Evolutionary conservation across 2,329 filamentous ascomycete genomes (phyloP).

Genomic region (Trichoderma sp.): DNA sequence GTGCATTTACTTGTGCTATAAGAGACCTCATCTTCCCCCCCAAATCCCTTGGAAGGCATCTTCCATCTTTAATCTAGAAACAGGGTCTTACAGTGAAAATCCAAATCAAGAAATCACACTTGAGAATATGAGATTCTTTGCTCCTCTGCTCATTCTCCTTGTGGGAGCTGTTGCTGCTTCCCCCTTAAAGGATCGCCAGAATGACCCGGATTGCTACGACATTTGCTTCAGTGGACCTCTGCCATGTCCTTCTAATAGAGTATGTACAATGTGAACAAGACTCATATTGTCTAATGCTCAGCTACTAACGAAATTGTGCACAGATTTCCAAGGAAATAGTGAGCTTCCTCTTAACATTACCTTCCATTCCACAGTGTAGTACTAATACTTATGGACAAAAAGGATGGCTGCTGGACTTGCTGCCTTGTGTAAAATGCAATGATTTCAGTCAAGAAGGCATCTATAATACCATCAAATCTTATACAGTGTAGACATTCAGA

Average conservation of each 20-base stretch:
- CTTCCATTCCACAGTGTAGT: background rate
- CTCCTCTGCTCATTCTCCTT: background rate
- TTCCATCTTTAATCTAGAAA: background rate
- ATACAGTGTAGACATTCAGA: background rate
- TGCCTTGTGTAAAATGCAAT: background rate
- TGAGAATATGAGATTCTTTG: background rate
- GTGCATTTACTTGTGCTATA: background rate
- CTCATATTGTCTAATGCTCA: background rate
- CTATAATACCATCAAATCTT: background rate
- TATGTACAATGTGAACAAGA: background rate
- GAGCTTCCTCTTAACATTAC: background rate
- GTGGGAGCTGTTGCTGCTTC: background rate
- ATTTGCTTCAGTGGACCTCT: background rate
- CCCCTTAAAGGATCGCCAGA: background rate
- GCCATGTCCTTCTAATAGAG: slow-evolving; percentile 6
- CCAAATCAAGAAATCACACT: too few relatives aligned
- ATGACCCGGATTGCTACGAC: background rate
- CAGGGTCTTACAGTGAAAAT: background rate
- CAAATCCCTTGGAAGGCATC: background rate
- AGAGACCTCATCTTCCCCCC: background rate
- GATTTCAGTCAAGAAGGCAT: background rate
- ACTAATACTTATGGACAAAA: background rate
- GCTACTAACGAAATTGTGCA: background rate
- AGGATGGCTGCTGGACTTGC: slow-evolving; percentile 7
- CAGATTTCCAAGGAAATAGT: slow-evolving; percentile 2